Percentiles rank a stretch among this genome's conserved stretches.
phyloP scores from a whole-genome alignment of 805 yeast species.

The Schwanniomyces pseudopolymorphus region DNA sequence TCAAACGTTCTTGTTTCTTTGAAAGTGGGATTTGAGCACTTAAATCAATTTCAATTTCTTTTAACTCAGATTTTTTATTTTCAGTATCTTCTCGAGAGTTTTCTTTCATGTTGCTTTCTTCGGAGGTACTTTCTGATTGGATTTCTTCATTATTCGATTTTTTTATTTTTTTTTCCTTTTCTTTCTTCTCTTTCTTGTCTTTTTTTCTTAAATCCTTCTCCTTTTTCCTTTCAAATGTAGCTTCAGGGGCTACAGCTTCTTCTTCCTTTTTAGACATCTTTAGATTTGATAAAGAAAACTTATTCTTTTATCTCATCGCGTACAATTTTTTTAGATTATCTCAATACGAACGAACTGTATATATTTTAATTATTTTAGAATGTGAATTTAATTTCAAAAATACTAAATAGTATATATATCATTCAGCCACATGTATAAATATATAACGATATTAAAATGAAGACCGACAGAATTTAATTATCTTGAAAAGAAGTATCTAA shows the following conservation, averaged over 20 bases:
- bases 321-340: background rate
- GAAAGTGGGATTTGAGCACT: constrained; percentile 78
- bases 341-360: background rate
- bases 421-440: too few relatives aligned
- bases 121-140: too few relatives aligned
- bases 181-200: constrained; percentile 18
- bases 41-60: constrained; percentile 68
- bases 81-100: constrained; percentile 24
- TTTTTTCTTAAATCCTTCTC: background rate
- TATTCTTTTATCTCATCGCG: background rate
- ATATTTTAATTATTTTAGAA: too few relatives aligned
- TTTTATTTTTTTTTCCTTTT: constrained; percentile 12
- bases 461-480: too few relatives aligned
- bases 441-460: too few relatives aligned
- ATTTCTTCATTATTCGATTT: background rate
- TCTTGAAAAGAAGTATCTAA: too few relatives aligned
- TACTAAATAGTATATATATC: too few relatives aligned
- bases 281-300: background rate
- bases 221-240: background rate
- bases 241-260: background rate
- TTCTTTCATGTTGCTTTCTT: constrained; percentile 7
- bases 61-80: constrained; percentile 53
- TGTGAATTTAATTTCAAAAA: too few relatives aligned
- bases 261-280: background rate
- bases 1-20: constrained; percentile 82